These are phyloP conservation scores for Leptographium flavum DNA, from an alignment of 2,329 filamentous ascomycete species.

Conservation along the genomic window DNA sequence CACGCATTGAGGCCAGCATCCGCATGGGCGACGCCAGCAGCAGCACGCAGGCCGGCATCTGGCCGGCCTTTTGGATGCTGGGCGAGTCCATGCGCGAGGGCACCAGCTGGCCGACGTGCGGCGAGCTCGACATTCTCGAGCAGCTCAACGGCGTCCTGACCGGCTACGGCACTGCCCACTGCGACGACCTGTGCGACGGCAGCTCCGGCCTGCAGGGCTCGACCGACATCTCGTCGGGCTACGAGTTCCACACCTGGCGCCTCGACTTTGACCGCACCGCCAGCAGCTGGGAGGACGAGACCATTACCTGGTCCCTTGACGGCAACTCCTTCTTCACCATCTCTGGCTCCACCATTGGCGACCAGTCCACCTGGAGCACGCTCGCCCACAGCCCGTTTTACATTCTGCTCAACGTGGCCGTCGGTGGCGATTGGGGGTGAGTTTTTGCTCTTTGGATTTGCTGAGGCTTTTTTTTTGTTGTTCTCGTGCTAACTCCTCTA, in stretches of 20 bases:
- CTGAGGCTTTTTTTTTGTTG: too few species aligned
- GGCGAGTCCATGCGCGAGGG: slow-evolving; percentile 34
- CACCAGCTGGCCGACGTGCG: slow-evolving; percentile 34
- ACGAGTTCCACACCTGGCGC: slow-evolving; percentile 32
- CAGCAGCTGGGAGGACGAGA: slow-evolving; percentile 28
- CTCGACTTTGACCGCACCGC: slow-evolving; percentile 31
- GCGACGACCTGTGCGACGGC: slow-evolving; percentile 39
- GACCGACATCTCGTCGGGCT: slow-evolving; percentile 21
- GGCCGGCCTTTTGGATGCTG: slow-evolving; percentile 46
- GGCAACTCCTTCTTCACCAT: slow-evolving; percentile 27
- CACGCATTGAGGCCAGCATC: slow-evolving; percentile 29
- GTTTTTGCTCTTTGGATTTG: slow-evolving; percentile 13
- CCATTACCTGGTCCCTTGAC: slow-evolving; percentile 31
- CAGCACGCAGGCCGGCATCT: slow-evolving; percentile 34
- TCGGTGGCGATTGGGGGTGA: slow-evolving; percentile 33
- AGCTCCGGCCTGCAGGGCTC: slow-evolving; percentile 25
- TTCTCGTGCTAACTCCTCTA: slow-evolving; percentile 1
- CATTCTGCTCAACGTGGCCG: slow-evolving; percentile 37
- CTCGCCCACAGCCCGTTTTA: slow-evolving; percentile 33
- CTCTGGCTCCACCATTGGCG: slow-evolving; percentile 26
- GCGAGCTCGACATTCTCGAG: slow-evolving; percentile 46
- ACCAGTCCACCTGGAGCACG: slow-evolving; percentile 27
- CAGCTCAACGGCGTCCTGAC: slow-evolving; percentile 33
- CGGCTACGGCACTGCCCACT: slow-evolving; percentile 38
- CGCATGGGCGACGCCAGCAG: slow-evolving; percentile 28